A percentile compares a stretch with the other conserved stretches of the same genome.
phyloP scores from a whole-genome alignment of 2,329 filamentous ascomycete genomes.

The Phaeosphaeriaceae sp. region DNA sequence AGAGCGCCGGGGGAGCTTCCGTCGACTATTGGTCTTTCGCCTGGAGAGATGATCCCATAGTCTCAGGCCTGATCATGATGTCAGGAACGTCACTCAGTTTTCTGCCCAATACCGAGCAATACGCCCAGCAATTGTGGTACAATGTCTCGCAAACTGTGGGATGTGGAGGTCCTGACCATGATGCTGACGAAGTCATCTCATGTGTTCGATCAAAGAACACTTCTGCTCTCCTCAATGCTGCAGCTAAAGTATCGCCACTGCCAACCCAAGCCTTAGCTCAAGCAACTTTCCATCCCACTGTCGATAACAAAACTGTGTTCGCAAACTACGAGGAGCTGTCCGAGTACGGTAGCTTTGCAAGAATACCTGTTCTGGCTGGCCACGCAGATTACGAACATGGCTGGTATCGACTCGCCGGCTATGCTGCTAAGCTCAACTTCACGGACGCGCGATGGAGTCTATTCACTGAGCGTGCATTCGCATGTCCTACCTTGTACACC shows the following conservation, averaged over 20 bases:
- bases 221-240: conserved; percentile 30
- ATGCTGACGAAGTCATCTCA: conserved; percentile 35
- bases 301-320: conserved; percentile 42
- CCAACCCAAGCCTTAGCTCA: conserved; percentile 32
- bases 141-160: conserved; percentile 51
- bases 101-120: conserved; percentile 32
- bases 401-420: conserved; percentile 37
- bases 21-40: conserved; percentile 61
- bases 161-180: conserved; percentile 37
- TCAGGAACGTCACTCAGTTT: conserved; percentile 56
- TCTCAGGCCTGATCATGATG: conserved; percentile 36
- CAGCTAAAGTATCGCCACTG: conserved; percentile 33
- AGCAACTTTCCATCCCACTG: conserved; percentile 40
- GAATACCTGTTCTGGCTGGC: conserved; percentile 31
- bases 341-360: conserved; percentile 29
- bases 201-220: conserved; percentile 47
- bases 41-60: conserved; percentile 58
- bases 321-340: conserved; percentile 36
- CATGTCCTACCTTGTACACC: conserved; percentile 28
- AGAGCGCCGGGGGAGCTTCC: conserved; percentile 49
- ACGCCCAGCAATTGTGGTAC: conserved; percentile 36
- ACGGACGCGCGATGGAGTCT: conserved; percentile 33
- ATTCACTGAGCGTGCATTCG: conserved; percentile 33
- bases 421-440: conserved; percentile 26
- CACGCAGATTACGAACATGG: conserved; percentile 36